Evolutionary conservation across 2,329 filamentous ascomycete species (phyloP).

Genomic region (Sporothrix brunneoviolacea): DNA sequence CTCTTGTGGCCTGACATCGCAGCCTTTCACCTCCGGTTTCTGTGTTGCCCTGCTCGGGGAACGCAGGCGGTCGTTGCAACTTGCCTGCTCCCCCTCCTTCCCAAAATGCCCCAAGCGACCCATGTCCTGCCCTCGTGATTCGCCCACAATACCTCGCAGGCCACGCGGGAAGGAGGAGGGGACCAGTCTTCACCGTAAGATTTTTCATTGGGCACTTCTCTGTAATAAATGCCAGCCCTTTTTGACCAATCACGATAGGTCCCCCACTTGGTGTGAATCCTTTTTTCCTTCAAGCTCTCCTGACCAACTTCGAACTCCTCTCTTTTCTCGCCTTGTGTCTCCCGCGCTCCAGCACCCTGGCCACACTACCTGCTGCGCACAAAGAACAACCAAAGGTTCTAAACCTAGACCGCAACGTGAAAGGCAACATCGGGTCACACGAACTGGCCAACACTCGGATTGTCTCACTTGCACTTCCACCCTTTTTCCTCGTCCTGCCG

Average conservation of each 20-base stretch:
- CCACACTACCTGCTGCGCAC: no score
- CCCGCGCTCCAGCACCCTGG: no score
- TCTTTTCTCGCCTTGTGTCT: neutral
- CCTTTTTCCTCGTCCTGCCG: neutral
- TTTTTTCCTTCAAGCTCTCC: neutral
- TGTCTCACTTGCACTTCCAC: neutral
- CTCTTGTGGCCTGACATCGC: no score
- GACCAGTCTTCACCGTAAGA: slow-evolving; percentile 2
- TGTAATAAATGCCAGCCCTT: neutral
- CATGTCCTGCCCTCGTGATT: slow-evolving; percentile 4
- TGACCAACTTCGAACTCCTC: neutral
- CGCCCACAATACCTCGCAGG: neutral
- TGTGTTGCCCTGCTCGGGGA: neutral
- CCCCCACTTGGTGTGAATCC: slow-evolving; percentile 3
- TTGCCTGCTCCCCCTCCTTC: neutral
- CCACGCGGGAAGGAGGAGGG: slow-evolving; percentile 7
- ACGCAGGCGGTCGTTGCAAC: slow-evolving; percentile 1
- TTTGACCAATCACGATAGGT: slow-evolving; percentile 3
- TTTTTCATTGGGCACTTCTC: slow-evolving; percentile 6
- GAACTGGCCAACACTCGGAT: slow-evolving; percentile 5
- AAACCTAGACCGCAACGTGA: slow-evolving; percentile 7
- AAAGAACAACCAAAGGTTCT: neutral
- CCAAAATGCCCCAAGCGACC: no score
- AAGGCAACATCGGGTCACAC: slow-evolving; percentile 11
- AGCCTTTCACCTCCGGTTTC: neutral